Evolutionary conservation across 768 basidiomycete species (phyloP).

Genomic region (Antrodiella citrinella): DNA sequence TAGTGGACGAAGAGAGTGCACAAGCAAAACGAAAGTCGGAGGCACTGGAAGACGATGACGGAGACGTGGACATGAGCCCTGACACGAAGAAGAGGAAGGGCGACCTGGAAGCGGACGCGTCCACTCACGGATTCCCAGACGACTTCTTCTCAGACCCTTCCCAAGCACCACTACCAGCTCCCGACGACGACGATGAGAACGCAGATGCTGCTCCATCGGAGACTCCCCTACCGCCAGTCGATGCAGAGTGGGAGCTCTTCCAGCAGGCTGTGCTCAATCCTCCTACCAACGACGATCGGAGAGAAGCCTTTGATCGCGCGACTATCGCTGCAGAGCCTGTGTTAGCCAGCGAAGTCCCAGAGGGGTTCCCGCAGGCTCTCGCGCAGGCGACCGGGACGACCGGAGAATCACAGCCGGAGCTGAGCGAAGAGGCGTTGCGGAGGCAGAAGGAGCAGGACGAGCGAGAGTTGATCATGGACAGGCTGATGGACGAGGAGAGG

Average conservation of each 20-base stretch:
- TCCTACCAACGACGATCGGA: constrained; percentile 12
- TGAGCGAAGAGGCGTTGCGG: constrained; percentile 37
- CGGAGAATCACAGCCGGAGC: constrained; percentile 19
- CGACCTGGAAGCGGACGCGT: constrained; percentile 17
- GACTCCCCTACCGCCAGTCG: constrained; percentile 30
- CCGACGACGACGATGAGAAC: constrained; percentile 21
- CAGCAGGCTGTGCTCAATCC: constrained; percentile 52
- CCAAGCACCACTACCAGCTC: constrained; percentile 32
- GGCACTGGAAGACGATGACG: constrained; percentile 27
- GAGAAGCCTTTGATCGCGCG: constrained; percentile 56
- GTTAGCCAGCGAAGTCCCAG: constrained; percentile 35
- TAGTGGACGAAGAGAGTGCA: constrained; percentile 26
- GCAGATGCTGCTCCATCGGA: constrained; percentile 3
- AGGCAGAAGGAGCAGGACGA: constrained; percentile 60
- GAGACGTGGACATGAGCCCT: constrained; percentile 20
- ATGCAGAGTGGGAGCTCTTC: constrained; percentile 69
- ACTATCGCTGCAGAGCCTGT: constrained; percentile 67
- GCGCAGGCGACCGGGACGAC: constrained; percentile 18
- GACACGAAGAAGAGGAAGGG: constrained; percentile 22
- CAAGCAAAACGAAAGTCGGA: constrained; percentile 27
- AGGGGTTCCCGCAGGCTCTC: constrained; percentile 39
- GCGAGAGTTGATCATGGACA: constrained; percentile 77
- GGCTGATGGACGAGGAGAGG: constrained; percentile 75
- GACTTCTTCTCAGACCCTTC: constrained; percentile 82
- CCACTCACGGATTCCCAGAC: constrained; percentile 36